Evolutionary conservation across 352 stramenopile genomes (phyloP), one percentile per base, ranked within the genome.

Genomic region (Halophytophthora batemanensis): DNA sequence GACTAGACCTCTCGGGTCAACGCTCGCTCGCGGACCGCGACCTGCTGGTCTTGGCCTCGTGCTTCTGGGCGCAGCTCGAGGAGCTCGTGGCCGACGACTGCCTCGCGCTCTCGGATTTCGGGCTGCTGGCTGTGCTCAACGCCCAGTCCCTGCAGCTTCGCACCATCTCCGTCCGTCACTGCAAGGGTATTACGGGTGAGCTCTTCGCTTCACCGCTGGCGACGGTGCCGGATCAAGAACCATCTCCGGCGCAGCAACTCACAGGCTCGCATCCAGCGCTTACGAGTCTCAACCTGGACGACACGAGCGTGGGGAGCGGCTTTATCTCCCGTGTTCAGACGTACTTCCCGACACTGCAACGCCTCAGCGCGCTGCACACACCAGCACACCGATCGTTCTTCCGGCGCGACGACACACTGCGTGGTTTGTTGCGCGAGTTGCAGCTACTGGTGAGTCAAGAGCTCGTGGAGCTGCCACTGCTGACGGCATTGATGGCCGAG

Each of bases 31-130:
- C 52, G 12, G 81, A 94, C 48, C 69, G 74, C 6, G 83, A 94
- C 47, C 45, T 94, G 50, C 71, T 94, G 31, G 77, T 94, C 19
- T 62, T 94, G 31, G 80, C 81, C 12, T 92, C 83, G 15, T 78
- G 71, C 66, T 94, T 90, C 46, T 94, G 83, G 83, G 59, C 77
- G 4, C 51, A 84, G 18, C 60, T 94, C 17, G 81, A 92, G 52
- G 56, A 71, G 45, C 71, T 94, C 42, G 61, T 61, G 6, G 62
- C 82, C 2, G 62, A 92, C 48, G 79, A 91, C 50, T 94, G 83
- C 57, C 59, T 83, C n/a, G 73, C 81, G 40, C 58, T 94, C 19
- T 87, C 83, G 11, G 83, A 94, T 56, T 86, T 92, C 51, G 81
- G 77, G 1, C 41, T 94, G 18, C 67, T 91, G 19, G 84, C 81